Evolutionary conservation across 169 alveolate genomes (phyloP), one percentile per base, ranked within the genome.

Genomic region (Perkinsus olseni): DNA sequence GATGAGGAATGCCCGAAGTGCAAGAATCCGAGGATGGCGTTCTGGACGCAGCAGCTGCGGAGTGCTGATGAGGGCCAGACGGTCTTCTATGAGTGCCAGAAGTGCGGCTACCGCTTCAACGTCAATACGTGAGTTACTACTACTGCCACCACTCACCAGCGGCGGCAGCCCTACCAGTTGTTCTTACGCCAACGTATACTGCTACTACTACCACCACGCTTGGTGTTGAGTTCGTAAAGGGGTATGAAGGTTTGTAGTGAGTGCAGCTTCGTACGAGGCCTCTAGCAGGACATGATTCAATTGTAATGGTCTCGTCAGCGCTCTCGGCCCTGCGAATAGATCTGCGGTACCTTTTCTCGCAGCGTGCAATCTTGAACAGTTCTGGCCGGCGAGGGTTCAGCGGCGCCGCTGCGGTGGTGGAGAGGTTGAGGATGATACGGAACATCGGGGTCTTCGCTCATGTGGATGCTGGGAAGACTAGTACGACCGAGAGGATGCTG

Each of bases 401-500:
- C 31, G 31, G 17, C 34, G 82, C 37, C 17, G 1, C 82, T 13
- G 82, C 37, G 31, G 37, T 10, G 17, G 17, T 62, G 36, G 37
- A 28, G 82, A 62, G 37, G 34, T 24, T 62, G 82, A 62, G 82
- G 82, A 62, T 62, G 82, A 62, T 62, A 62, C 95, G 99, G 45
- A 97, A 97, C 94, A 95, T 98, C 74, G 99, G 99, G 34, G 98
- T 99, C 90, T 97, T 99, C 93, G 99, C 99, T 38, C 99, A 99
- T 94, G 98, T 99, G 45, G 99, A 99, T 95, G 99, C 99, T 21
- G 99, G 99, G 4, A 99, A 99, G 95, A 98, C 99, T 34, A 98
- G 99, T 37, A 97, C 99, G 36, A 98, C 99, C 13, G 99, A 99
- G 95, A 95, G 99, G 93, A 97, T 98, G 96, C 95, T 98, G 39